These are phyloP conservation scores for Yarrowia deformans DNA, from an alignment of 805 yeast species.

Conservation along the genomic window DNA sequence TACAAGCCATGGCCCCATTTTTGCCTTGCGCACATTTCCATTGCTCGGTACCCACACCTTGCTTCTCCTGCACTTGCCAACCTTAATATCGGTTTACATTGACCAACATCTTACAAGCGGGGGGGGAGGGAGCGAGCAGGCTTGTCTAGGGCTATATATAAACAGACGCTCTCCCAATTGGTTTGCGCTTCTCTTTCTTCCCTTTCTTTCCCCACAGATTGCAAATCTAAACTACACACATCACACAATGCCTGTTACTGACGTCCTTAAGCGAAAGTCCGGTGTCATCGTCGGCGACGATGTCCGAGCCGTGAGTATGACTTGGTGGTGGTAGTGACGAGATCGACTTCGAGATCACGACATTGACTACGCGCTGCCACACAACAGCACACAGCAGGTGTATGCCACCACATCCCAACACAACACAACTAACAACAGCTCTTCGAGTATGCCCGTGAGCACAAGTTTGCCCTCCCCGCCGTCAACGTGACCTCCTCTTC, in stretches of 20 bases:
- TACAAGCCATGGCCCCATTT: constrained; percentile 12
- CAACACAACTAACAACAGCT: constrained; percentile 44
- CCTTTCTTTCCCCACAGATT: constrained; percentile 37
- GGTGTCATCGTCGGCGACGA: constrained; percentile 99
- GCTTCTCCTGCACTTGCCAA: constrained; percentile 34
- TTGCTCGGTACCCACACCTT: constrained; percentile 37
- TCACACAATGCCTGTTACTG: constrained; percentile 50
- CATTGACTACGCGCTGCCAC: background rate
- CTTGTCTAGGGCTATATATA: constrained; percentile 34
- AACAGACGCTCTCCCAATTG: constrained; percentile 32
- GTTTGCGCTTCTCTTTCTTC: constrained; percentile 9
- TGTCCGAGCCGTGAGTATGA: constrained; percentile 60
- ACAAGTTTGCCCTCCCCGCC: constrained; percentile 97
- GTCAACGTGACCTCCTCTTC: constrained; percentile 98
- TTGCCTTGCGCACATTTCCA: constrained; percentile 36
- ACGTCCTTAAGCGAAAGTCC: constrained; percentile 84
- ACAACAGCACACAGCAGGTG: too few species aligned
- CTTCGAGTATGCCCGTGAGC: constrained; percentile 90
- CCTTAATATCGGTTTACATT: constrained; percentile 29
- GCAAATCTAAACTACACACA: constrained; percentile 34
- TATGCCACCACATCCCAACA: too few species aligned
- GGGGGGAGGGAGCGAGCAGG: background rate
- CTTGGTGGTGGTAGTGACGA: background rate
- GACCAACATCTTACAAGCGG: constrained; percentile 38
- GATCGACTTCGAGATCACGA: background rate